These are phyloP conservation scores for Paramecium primaurelia DNA, from an alignment of 73 alveolate species.

Conservation along the genomic window DNA sequence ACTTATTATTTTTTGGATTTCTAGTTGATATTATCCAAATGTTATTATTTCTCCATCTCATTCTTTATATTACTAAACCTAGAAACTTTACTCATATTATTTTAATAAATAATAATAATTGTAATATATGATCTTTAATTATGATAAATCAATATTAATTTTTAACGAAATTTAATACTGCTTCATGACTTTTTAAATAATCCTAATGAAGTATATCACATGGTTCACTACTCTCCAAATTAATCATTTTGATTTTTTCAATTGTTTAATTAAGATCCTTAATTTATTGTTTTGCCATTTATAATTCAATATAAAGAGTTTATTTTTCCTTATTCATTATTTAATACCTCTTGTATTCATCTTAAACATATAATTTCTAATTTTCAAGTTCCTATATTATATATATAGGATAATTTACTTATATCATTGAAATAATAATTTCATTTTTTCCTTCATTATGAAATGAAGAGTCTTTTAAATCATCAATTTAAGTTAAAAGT, in stretches of 20 bases:
- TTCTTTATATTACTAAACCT: background rate
- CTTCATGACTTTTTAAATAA: background rate
- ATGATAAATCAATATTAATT: background rate
- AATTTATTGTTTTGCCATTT: background rate
- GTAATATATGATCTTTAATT: background rate
- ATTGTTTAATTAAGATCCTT: background rate
- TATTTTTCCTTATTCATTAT: background rate
- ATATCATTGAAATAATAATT: background rate
- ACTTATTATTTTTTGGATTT: background rate
- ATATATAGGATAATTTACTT: background rate
- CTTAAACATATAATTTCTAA: background rate
- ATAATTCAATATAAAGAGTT: background rate
- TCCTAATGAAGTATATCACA: background rate
- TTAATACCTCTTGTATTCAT: background rate
- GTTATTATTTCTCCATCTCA: background rate
- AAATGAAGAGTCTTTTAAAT: background rate
- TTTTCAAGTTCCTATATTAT: background rate
- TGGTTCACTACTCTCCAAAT: background rate
- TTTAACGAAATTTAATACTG: background rate
- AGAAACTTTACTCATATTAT: background rate
- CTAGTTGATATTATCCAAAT: background rate
- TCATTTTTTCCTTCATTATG: conserved; percentile 7
- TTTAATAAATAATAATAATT: background rate
- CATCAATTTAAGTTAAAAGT: background rate
- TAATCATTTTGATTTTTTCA: background rate